Conservation (phyloP, 1,284 basidiomycete genomes). For the Sphagnurus paluster region DNA sequence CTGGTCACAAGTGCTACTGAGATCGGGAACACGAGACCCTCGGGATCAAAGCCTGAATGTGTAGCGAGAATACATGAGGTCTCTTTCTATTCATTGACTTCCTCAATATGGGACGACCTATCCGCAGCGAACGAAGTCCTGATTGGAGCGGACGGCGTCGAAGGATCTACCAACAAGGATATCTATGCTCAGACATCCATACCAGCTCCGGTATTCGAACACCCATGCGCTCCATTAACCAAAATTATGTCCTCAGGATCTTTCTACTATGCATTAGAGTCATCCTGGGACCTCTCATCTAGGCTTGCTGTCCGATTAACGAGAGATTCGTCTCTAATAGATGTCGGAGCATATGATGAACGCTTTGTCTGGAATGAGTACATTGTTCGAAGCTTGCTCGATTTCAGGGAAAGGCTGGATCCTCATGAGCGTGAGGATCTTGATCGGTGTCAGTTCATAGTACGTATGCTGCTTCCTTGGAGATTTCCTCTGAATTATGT, state of each 20-base stretch:
- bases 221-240: constrained; percentile 87
- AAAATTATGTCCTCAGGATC: constrained; percentile 91
- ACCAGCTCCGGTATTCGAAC: constrained; percentile 65
- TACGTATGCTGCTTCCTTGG: constrained; percentile 37
- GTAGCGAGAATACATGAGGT: constrained; percentile 80
- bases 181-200: constrained; percentile 43
- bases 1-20: constrained; percentile 75
- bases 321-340: constrained; percentile 49
- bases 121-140: constrained; percentile 49
- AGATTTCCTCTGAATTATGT: constrained; percentile 19
- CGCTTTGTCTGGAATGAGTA: constrained; percentile 90
- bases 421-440: constrained; percentile 66
- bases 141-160: constrained; percentile 51
- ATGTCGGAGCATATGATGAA: constrained; percentile 72
- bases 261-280: constrained; percentile 89
- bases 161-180: constrained; percentile 48
- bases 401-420: constrained; percentile 79
- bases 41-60: constrained; percentile 53
- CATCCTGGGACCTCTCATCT: constrained; percentile 88
- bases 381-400: constrained; percentile 76
- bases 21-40: constrained; percentile 75
- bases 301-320: constrained; percentile 69
- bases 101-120: constrained; percentile 70
- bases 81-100: constrained; percentile 72
- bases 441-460: constrained; percentile 80